Evolutionary conservation across 2,329 filamentous ascomycete genomes (phyloP).

Genomic region (Incumbomyces lentus): DNA sequence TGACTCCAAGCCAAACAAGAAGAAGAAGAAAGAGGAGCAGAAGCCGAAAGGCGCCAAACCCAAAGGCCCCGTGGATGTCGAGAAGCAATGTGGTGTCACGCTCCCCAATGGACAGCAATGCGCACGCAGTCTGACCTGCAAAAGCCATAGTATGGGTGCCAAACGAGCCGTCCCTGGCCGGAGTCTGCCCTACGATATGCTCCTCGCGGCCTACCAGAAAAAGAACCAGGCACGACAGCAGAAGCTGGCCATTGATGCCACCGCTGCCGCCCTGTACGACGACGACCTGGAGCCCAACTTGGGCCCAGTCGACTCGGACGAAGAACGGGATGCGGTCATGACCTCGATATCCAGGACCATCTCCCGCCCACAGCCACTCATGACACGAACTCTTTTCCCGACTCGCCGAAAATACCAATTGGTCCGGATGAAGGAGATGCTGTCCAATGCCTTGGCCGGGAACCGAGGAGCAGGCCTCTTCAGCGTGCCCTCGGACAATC

Average conservation of each 20-base stretch:
- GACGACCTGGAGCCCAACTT: slow-evolving; percentile 19
- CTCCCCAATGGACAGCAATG: slow-evolving; percentile 78
- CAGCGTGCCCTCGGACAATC: slow-evolving; percentile 17
- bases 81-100: slow-evolving; percentile 82
- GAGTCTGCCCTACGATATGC: slow-evolving; percentile 83
- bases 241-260: slow-evolving; percentile 89
- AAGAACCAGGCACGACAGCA: slow-evolving; percentile 98
- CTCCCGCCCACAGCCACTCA: slow-evolving; percentile 63
- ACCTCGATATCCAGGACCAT: slow-evolving; percentile 54
- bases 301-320: slow-evolving; percentile 75
- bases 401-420: slow-evolving; percentile 48
- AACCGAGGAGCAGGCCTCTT: slow-evolving; percentile 37
- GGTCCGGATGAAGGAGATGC: slow-evolving; percentile 54
- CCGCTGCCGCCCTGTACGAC: slow-evolving; percentile 54
- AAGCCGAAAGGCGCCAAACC: slow-evolving; percentile 75
- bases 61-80: slow-evolving; percentile 87
- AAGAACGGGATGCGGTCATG: slow-evolving; percentile 88
- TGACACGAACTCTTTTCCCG: slow-evolving; percentile 49
- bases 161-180: slow-evolving; percentile 81
- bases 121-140: slow-evolving; percentile 81
- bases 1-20: slow-evolving; percentile 61
- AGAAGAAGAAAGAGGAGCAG: slow-evolving; percentile 91
- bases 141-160: slow-evolving; percentile 89
- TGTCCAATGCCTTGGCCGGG: slow-evolving; percentile 48
- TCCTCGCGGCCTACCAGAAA: slow-evolving; percentile 81